These are phyloP conservation scores for Creolimax fragrantissima DNA, from an alignment of 78 protist species.

Conservation along the genomic window DNA sequence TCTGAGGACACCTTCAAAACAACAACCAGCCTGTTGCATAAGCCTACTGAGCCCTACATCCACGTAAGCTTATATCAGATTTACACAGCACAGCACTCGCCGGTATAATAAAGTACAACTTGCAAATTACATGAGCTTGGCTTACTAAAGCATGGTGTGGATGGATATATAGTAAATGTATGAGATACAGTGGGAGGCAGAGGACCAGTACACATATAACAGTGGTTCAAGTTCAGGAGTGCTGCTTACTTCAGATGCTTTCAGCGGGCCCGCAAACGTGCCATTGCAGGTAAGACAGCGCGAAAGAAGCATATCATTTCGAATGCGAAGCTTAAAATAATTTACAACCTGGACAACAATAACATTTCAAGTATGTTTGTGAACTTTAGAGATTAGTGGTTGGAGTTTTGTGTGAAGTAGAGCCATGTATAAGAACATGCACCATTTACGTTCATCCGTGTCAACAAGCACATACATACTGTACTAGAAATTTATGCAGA, in stretches of 20 bases:
- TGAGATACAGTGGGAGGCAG: too few relatives aligned
- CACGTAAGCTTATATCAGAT: neutral
- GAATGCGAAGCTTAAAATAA: neutral
- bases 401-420: too few relatives aligned
- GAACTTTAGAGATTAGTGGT: too few relatives aligned
- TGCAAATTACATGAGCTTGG: neutral
- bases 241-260: neutral
- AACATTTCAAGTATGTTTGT: too few relatives aligned
- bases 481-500: too few relatives aligned
- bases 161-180: too few relatives aligned
- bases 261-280: neutral
- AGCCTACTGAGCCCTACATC: neutral
- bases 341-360: neutral
- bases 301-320: neutral
- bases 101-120: neutral
- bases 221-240: neutral
- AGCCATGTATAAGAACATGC: too few relatives aligned
- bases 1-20: neutral
- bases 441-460: too few relatives aligned
- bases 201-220: neutral
- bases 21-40: neutral
- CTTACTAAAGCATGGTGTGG: neutral
- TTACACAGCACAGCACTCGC: neutral
- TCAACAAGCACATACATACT: too few relatives aligned
- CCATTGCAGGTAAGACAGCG: neutral